Percentiles rank a stretch among this genome's conserved stretches.
phyloP scores from a whole-genome alignment of 108 stramenopile genomes.

The Cyclotella baltica region DNA sequence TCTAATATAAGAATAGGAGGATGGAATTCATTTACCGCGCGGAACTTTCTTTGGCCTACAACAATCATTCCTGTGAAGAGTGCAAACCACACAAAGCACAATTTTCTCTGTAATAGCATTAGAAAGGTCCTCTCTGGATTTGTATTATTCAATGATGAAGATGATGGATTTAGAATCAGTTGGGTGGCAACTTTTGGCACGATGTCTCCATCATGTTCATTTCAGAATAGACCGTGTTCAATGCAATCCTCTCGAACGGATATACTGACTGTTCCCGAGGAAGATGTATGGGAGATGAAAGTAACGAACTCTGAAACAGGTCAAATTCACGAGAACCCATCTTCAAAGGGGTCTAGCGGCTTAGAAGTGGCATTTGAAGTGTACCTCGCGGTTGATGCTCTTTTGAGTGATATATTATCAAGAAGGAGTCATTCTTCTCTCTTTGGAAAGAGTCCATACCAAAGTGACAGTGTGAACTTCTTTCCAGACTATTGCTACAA shows the following conservation, averaged over 20 bases:
- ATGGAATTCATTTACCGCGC: constrained; percentile 45
- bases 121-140: constrained; percentile 49
- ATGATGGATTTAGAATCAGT: constrained; percentile 74
- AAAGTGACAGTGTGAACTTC: constrained; percentile 28
- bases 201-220: neutral
- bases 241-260: constrained; percentile 43
- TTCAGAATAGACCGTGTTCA: constrained; percentile 1
- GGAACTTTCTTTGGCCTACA: constrained; percentile 61
- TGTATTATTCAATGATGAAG: constrained; percentile 76
- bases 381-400: constrained; percentile 65
- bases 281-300: constrained; percentile 45
- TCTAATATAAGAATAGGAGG: constrained; percentile 63
- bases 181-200: constrained; percentile 48
- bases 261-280: constrained; percentile 35
- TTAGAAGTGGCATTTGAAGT: constrained; percentile 53
- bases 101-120: constrained; percentile 12
- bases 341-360: neutral
- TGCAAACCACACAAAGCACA: neutral
- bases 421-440: constrained; percentile 50
- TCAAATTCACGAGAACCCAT: neutral
- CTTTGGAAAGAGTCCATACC: constrained; percentile 38
- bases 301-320: constrained; percentile 37
- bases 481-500: constrained; percentile 69
- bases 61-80: constrained; percentile 38
- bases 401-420: constrained; percentile 54